These are phyloP conservation scores for Zymoseptoria tritici DNA, from an alignment of 2,329 filamentous ascomycete genomes.

Conservation along the genomic window DNA sequence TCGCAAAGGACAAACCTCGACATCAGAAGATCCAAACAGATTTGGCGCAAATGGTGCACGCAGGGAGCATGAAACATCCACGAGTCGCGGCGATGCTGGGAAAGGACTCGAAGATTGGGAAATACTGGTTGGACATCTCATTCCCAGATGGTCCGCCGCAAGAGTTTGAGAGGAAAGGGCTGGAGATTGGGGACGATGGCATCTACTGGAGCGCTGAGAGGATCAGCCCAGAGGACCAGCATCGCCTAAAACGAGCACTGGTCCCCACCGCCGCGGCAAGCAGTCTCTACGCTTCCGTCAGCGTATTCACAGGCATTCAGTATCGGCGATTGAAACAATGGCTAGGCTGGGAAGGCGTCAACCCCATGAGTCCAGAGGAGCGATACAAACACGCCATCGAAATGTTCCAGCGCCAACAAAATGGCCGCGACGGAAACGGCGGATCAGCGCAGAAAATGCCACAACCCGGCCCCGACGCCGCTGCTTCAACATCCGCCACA, in stretches of 20 bases:
- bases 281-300: slow-evolving; percentile 29
- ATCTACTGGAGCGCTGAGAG: slow-evolving; percentile 36
- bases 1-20: slow-evolving; percentile 37
- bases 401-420: slow-evolving; percentile 22
- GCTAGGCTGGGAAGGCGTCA: slow-evolving; percentile 29
- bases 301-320: slow-evolving; percentile 31
- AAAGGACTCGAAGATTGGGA: slow-evolving; percentile 34
- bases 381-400: slow-evolving; percentile 24
- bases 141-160: slow-evolving; percentile 43
- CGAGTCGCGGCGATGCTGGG: slow-evolving; percentile 30
- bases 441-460: not conserved
- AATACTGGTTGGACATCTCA: slow-evolving; percentile 41
- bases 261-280: slow-evolving; percentile 33
- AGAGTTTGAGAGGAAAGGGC: slow-evolving; percentile 42
- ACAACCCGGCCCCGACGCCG: not conserved
- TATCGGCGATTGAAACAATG: slow-evolving; percentile 30
- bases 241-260: slow-evolving; percentile 31
- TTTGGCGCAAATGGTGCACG: slow-evolving; percentile 32
- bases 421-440: slow-evolving; percentile 4
- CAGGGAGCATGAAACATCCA: slow-evolving; percentile 25
- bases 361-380: slow-evolving; percentile 28
- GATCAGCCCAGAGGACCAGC: slow-evolving; percentile 35
- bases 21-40: slow-evolving; percentile 36
- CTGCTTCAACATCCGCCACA: not conserved
- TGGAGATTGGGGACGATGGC: slow-evolving; percentile 34